Evolutionary conservation across 495 filamentous ascomycete species (phyloP).

Genomic region (Aspergillus mulundensis): DNA sequence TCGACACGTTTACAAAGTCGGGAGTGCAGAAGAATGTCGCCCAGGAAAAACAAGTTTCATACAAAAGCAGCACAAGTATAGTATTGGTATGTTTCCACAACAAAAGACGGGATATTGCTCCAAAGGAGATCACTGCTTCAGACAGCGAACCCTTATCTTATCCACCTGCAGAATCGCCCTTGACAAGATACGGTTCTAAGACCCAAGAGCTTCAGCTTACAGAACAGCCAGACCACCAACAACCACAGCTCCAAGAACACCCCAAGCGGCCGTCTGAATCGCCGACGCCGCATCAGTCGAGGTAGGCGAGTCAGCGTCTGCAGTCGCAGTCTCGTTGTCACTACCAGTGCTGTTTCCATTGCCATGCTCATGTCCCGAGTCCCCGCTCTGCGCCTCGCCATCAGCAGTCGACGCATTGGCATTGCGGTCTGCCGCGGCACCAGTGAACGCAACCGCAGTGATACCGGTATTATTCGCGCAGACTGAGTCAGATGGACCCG

Average conservation of each 20-base stretch:
- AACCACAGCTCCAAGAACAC: constrained; percentile 28
- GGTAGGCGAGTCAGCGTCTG: constrained; percentile 11
- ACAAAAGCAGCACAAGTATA: too few species aligned
- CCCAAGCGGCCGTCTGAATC: constrained; percentile 30
- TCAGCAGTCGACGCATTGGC: constrained; percentile 35
- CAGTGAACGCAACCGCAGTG: constrained; percentile 28
- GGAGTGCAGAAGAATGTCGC: too few species aligned
- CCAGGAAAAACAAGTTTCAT: too few species aligned
- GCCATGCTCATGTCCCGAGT: constrained; percentile 5
- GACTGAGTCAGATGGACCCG: too few species aligned
- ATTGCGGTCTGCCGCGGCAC: constrained; percentile 28
- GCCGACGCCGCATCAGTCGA: constrained; percentile 25
- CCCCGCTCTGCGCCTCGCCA: constrained; percentile 23
- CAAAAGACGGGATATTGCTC: too few species aligned
- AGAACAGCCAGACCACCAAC: constrained; percentile 27
- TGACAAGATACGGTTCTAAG: too few species aligned
- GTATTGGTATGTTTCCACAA: too few species aligned
- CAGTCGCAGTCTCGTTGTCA: constrained; percentile 6
- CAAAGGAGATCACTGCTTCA: too few species aligned
- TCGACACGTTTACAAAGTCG: too few species aligned
- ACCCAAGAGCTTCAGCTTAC: too few species aligned
- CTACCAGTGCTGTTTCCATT: not conserved
- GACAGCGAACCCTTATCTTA: too few species aligned
- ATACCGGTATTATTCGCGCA: constrained; percentile 48
- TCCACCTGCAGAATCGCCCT: too few species aligned